phyloP scores from a whole-genome alignment of 805 yeast genomes.

The Saccharomyces jurei region DNA sequence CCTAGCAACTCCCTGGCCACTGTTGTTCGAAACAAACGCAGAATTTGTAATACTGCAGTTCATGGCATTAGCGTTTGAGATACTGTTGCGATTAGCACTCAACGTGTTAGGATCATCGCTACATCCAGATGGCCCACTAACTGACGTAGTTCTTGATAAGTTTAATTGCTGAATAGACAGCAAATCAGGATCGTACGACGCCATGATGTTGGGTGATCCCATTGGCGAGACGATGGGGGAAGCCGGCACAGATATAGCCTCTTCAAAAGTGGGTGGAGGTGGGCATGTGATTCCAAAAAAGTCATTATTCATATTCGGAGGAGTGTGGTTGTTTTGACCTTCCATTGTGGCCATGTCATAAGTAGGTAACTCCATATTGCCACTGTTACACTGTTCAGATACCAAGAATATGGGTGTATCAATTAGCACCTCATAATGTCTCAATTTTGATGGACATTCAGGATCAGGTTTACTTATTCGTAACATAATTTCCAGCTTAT shows the following conservation, averaged over 20 bases:
- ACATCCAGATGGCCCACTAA: conserved; percentile 12
- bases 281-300: conserved; percentile 9
- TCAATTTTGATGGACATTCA: conserved; percentile 39
- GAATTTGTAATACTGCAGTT: not conserved
- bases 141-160: conserved; percentile 18
- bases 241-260: conserved; percentile 42
- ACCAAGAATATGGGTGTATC: conserved; percentile 62
- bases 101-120: conserved; percentile 1
- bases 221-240: conserved; percentile 35
- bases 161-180: conserved; percentile 17
- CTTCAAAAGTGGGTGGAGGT: conserved; percentile 54
- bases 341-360: conserved; percentile 23
- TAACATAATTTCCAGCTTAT: conserved; percentile 61
- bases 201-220: conserved; percentile 13
- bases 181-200: conserved; percentile 13
- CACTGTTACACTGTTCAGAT: conserved; percentile 35
- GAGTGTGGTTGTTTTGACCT: not conserved
- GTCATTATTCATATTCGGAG: not conserved
- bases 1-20: conserved; percentile 1
- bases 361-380: conserved; percentile 33
- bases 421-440: conserved; percentile 72
- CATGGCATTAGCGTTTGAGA: conserved; percentile 1
- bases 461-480: conserved; percentile 58
- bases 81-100: not conserved
- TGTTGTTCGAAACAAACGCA: not conserved